Evolutionary conservation across 106 monocot genomes (phyloP).

Genomic region (Dioscorea dumetorum): DNA sequence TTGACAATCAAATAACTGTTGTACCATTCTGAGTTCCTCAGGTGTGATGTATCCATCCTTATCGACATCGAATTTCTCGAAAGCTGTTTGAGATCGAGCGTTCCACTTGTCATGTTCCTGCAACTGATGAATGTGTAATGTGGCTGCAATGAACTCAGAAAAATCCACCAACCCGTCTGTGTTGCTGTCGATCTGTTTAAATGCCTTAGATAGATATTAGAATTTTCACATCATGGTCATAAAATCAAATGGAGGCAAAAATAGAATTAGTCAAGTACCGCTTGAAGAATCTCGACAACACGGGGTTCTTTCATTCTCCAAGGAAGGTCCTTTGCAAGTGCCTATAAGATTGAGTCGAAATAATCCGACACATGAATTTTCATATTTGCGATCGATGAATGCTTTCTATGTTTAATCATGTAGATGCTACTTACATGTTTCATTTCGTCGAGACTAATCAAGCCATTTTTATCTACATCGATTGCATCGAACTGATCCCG

Average conservation of each 20-base stretch:
- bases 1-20: too few species aligned
- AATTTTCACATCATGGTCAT: too few species aligned
- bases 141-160: constrained; percentile 83
- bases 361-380: too few species aligned
- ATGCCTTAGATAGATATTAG: neutral
- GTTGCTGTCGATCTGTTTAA: constrained; percentile 77
- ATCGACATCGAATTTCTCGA: constrained; percentile 86
- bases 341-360: constrained; percentile 17
- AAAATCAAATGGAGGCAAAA: neutral
- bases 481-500: constrained; percentile 94
- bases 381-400: too few species aligned
- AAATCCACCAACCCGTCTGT: constrained; percentile 96
- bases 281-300: constrained; percentile 78
- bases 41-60: constrained; percentile 87
- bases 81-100: constrained; percentile 61
- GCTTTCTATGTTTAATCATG: neutral
- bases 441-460: constrained; percentile 96
- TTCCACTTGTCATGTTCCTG: constrained; percentile 77
- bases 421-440: constrained; percentile 52
- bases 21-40: constrained; percentile 88
- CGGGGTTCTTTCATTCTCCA: constrained; percentile 77
- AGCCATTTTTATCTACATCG: constrained; percentile 88
- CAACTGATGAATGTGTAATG: constrained; percentile 82
- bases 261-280: constrained; percentile 28
- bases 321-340: constrained; percentile 84